Evolutionary conservation across 2,329 filamentous ascomycete species (phyloP), one percentile per base, ranked within the genome.

Genomic region (Orbilia blumenaviensis): DNA sequence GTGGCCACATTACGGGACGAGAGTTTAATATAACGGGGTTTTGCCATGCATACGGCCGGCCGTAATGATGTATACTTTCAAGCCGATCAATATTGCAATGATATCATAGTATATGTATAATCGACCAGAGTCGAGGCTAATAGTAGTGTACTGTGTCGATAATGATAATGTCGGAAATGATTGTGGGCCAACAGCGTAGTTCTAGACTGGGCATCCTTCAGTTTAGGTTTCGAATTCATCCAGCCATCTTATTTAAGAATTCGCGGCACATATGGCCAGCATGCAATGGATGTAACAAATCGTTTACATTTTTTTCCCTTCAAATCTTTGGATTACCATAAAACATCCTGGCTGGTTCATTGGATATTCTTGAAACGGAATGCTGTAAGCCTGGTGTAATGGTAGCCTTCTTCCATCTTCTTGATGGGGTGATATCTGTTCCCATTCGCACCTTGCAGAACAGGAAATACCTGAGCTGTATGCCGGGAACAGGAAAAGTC

Each of bases 391-490:
- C 54, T 16, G n/a, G 7, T 16, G 23, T n/a, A n/a, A 41, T 38
- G 46, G 48, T 29, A 66, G 48, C 34, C 62, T 56, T 56, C 34
- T 9, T 2, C 12, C n/a, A 27, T 44, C n/a, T n/a, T n/a, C n/a
- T n/a, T n/a, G n/a, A n/a, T n/a, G n/a, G 48, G n/a, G 46, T 41
- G 52, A 60, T 68, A 68, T 60, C 21, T 38, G n/a, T 21, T 66
- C 46, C 18, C 9, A n/a, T 34, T 56, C 38, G 34, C 52, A 71
- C 66, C 66, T 71, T 46, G 56, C 66, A 25, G 36, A 71, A 56
- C 2, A 36, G 66, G 54, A 63, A 56, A 54, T 46, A 46, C 9
- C 29, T 7, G n/a, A 38, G 18, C 10, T 16, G 34, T 34, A 21
- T 4, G 41, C 6, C 38, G 38, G 54, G 25, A 62, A 52, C 32